These are phyloP conservation scores for Phytophthora citrophthora DNA, from an alignment of 352 stramenopile species.

Conservation along the genomic window DNA sequence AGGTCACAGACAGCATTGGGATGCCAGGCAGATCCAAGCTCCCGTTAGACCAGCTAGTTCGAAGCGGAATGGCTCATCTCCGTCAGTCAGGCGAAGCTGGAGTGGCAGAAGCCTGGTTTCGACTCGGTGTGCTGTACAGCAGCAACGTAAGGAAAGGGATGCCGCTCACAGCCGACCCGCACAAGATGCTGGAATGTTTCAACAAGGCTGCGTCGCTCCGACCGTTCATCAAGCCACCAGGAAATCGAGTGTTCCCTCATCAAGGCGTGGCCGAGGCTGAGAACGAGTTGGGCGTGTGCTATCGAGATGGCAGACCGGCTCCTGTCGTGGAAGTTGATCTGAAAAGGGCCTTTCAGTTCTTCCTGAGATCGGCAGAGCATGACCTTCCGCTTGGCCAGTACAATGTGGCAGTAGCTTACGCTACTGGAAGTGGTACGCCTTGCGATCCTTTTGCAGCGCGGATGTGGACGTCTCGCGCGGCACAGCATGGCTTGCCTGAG, in stretches of 20 bases:
- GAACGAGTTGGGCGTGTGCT: constrained; percentile 44
- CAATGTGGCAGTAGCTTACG: constrained; percentile 41
- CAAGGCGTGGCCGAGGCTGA: constrained; percentile 45
- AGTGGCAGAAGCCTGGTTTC: constrained; percentile 47
- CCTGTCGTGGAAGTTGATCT: constrained; percentile 21
- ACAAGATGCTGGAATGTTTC: constrained; percentile 44
- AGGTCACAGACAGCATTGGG: constrained; percentile 33
- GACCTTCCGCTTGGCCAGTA: constrained; percentile 43
- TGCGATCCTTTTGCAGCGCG: constrained; percentile 34
- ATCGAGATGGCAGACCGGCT: constrained; percentile 37
- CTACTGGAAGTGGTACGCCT: constrained; percentile 30
- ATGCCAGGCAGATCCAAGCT: constrained; percentile 20
- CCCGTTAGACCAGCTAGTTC: constrained; percentile 18
- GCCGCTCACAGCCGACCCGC: constrained; percentile 25
- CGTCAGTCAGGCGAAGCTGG: constrained; percentile 38
- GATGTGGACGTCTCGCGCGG: constrained; percentile 44
- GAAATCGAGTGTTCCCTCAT: constrained; percentile 34
- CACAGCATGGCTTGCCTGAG: constrained; percentile 39
- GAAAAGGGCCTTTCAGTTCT: constrained; percentile 38
- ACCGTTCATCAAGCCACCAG: constrained; percentile 42
- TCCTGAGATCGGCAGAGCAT: constrained; percentile 43
- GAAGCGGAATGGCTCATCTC: constrained; percentile 30
- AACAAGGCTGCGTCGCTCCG: constrained; percentile 36
- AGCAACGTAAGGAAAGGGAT: constrained; percentile 27
- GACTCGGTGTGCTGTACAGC: constrained; percentile 44